A percentile compares a stretch with the other conserved stretches of the same genome.
phyloP scores from a whole-genome alignment of 768 basidiomycete species.

The Termitomyces sp. region DNA sequence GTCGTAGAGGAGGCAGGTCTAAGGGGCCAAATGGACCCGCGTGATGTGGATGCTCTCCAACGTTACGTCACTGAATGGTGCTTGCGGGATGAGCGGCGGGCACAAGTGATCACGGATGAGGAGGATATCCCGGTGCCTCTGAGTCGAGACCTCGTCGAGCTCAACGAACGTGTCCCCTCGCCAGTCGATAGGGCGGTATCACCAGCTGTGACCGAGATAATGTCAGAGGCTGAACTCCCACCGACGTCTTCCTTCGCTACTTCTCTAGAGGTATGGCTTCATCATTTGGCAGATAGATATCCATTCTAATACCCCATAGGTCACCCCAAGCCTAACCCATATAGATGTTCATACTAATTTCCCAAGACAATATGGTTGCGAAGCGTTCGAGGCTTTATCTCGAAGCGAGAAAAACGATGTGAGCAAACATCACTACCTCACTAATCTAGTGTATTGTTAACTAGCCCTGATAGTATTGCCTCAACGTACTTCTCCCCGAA shows the following conservation, averaged over 20 bases:
- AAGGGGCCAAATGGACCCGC: constrained; percentile 40
- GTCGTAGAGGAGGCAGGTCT: constrained; percentile 32
- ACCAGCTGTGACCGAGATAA: constrained; percentile 18
- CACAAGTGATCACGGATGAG: constrained; percentile 14
- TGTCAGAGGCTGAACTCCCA: constrained; percentile 16
- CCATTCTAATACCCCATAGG: neutral
- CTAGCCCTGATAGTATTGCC: constrained; percentile 51
- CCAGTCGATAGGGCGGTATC: constrained; percentile 10
- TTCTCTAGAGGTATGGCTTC: neutral
- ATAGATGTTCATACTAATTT: neutral
- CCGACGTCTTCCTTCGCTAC: constrained; percentile 20
- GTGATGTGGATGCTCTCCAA: constrained; percentile 33
- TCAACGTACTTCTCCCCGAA: constrained; percentile 70
- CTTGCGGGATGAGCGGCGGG: constrained; percentile 27
- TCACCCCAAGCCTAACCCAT: neutral
- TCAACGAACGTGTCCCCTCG: neutral
- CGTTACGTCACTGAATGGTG: constrained; percentile 39
- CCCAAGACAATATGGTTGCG: constrained; percentile 32
- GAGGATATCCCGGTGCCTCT: neutral
- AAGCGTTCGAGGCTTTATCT: constrained; percentile 41
- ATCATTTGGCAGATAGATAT: neutral
- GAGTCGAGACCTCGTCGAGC: neutral
- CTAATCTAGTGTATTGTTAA: neutral
- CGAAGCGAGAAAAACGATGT: constrained; percentile 51
- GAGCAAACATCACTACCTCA: constrained; percentile 16